Base-by-base conservation (phyloP, 108 stramenopile genomes). In the Skeletonema grethae region DNA sequence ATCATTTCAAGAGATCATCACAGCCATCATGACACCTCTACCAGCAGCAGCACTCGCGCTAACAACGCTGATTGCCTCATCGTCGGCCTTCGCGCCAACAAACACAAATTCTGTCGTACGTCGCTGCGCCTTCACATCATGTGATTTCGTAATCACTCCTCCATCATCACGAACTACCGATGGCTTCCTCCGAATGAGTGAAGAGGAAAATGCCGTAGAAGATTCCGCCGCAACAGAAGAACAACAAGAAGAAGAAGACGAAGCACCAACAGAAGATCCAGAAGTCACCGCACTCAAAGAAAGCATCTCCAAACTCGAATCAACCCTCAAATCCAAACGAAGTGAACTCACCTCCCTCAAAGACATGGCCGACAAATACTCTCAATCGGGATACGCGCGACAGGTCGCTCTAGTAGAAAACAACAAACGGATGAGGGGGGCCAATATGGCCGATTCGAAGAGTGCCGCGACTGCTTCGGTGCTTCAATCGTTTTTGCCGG, bases 401-500 rank as follows among this genome's bases (percentile, higher is more conserved):
- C 85, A 87, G 58, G 90, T 94, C 11, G 92, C 92, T 5, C 80
- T 86, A 48, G 85, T 94, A 78, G 92, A 94, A 79, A 85, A 88
- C 66, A 89, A 87, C 73, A 76, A 86, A 65, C 77, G 88, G 0
- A 80, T 78, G 39, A 82, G 88, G 60, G 87, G 84, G 18, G 88
- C 86, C 68, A 80, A 85, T 75, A 35, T 67, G 50, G 77, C 72
- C 15, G 72, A 74, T 55, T 88, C 56, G 60, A 75, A 84, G 58
- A 62, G 61, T 20, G 77, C 75, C 45, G 77, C 88, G 1, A 77
- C 65, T 30, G 90, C 90, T 0, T 28, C 68, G 13, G 71, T 89
- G 7, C 31, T 94, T 30, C 61, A 67, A 31, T 74, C 81, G 12
- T 94, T 94, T 53, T 31, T 94, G 2, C 90, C 90, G 8, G 78